Evolutionary conservation across 345 rosid genomes (phyloP).

Genomic region (Erodium maritimum): DNA sequence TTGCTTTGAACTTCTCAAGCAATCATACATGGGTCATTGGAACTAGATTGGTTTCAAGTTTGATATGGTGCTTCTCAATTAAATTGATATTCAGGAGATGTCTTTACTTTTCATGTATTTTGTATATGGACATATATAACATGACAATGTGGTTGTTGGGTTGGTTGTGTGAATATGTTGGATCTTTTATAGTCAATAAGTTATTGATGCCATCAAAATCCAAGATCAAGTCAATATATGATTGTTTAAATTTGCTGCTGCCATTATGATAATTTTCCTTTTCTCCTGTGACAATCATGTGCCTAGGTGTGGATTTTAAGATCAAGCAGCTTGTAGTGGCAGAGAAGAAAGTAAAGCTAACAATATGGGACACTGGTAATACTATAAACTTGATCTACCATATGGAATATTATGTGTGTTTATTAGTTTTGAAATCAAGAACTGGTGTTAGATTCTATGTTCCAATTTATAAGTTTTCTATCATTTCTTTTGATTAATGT

Average conservation of each 20-base stretch:
- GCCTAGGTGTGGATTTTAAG: constrained; percentile 91
- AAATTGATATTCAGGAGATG: too few relatives aligned
- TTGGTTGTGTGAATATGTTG: constrained; percentile 1
- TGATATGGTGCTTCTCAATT: background rate
- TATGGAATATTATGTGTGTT: background rate
- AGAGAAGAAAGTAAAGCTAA: constrained; percentile 77
- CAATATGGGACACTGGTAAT: constrained; percentile 94
- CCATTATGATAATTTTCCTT: background rate
- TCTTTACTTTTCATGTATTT: too few relatives aligned
- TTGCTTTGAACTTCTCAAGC: background rate
- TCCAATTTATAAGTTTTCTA: too few relatives aligned
- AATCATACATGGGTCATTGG: background rate
- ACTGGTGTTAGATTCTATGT: background rate
- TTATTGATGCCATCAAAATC: background rate
- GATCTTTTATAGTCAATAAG: background rate
- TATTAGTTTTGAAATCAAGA: too few relatives aligned
- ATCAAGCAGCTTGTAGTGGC: constrained; percentile 73
- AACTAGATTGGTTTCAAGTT: background rate
- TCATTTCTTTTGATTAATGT: background rate
- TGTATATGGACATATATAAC: background rate
- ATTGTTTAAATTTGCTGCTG: background rate
- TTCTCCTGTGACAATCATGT: constrained; percentile 2
- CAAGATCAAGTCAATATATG: too few relatives aligned
- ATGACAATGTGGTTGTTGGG: background rate
- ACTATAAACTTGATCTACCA: background rate